Conservation (phyloP, 495 filamentous ascomycete genomes). For the Amorphotheca resinae region DNA sequence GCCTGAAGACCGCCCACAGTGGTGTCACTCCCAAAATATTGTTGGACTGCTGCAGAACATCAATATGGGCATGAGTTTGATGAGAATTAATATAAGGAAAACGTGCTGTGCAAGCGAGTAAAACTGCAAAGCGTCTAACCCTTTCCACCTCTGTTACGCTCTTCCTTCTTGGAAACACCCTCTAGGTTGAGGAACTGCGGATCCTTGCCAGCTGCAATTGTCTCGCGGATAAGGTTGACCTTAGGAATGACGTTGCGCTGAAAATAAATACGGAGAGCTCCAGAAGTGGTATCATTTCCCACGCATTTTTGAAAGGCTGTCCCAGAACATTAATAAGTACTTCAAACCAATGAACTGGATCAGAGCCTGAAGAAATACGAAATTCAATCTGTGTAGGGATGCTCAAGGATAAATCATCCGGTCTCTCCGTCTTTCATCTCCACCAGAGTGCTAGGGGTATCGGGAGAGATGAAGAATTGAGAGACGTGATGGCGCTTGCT, state of each 20-base stretch:
- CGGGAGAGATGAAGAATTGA: too few species aligned
- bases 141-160: neutral
- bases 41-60: neutral
- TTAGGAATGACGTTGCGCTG: constrained; percentile 1
- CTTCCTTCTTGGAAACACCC: neutral
- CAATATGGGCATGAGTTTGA: neutral
- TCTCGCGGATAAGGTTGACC: constrained; percentile 4
- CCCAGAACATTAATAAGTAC: too few species aligned
- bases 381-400: too few species aligned
- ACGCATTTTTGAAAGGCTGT: neutral
- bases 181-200: constrained; percentile 12
- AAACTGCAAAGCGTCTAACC: constrained; percentile 3
- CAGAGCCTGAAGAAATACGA: too few species aligned
- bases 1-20: neutral
- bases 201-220: constrained; percentile 10
- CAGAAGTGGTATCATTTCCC: neutral
- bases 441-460: too few species aligned
- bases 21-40: constrained; percentile 1
- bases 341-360: too few species aligned
- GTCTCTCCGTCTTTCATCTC: too few species aligned
- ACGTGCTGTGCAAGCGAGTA: constrained; percentile 1
- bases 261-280: neutral
- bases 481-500: too few species aligned
- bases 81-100: neutral
- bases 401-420: too few species aligned